Evolutionary conservation across 768 basidiomycete genomes (phyloP).

Genomic region (Lentinula lateritia): DNA sequence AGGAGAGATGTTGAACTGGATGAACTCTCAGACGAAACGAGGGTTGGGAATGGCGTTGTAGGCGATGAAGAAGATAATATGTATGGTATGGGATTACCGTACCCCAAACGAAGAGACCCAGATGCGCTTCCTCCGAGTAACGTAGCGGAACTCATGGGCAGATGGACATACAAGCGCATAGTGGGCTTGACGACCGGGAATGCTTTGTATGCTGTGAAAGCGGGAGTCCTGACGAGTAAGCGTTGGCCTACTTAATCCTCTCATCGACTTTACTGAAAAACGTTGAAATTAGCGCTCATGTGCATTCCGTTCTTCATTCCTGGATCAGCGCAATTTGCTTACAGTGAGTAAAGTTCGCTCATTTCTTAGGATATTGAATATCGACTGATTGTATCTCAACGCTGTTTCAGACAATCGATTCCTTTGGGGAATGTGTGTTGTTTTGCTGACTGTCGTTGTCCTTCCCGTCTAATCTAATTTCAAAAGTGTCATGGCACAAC

Average conservation of each 20-base stretch:
- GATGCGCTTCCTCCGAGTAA: conserved; percentile 71
- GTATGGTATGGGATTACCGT: conserved; percentile 27
- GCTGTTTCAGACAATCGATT: conserved; percentile 46
- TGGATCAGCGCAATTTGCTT: conserved; percentile 51
- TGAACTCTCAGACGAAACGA: background rate
- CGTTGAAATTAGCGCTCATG: conserved; percentile 38
- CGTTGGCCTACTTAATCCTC: background rate
- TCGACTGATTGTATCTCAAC: background rate
- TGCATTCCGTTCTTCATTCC: conserved; percentile 55
- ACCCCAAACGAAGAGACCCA: conserved; percentile 57
- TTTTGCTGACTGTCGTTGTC: background rate
- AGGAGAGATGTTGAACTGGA: background rate
- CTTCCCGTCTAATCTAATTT: background rate
- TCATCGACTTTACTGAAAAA: background rate
- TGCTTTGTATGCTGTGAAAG: conserved; percentile 65
- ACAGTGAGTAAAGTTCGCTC: conserved; percentile 30
- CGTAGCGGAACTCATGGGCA: conserved; percentile 45
- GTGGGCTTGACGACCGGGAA: conserved; percentile 50
- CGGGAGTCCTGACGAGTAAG: conserved; percentile 52
- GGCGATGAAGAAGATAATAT: background rate
- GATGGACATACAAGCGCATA: conserved; percentile 33
- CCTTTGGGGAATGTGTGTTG: conserved; percentile 64
- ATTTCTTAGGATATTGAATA: background rate
- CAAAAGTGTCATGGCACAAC: conserved; percentile 66
- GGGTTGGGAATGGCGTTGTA: conserved; percentile 33